Evolutionary conservation across 257 asterid species (phyloP).

Genomic region (Scutellaria barbata): DNA sequence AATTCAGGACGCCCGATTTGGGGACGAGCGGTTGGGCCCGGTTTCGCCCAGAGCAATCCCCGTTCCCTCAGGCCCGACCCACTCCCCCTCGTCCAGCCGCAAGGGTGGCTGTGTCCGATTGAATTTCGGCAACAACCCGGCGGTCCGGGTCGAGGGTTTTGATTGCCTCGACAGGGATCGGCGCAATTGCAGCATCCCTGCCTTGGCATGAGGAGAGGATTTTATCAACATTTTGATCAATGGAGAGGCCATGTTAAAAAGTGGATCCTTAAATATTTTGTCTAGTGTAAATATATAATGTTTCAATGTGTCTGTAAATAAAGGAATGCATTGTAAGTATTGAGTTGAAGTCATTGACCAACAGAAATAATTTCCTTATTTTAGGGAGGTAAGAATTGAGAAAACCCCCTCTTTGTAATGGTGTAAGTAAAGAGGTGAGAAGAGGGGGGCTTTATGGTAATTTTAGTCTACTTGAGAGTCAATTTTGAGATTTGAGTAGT

Average conservation of each 20-base stretch:
- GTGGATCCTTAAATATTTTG: slow-evolving; percentile 34
- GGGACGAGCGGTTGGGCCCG: slow-evolving; percentile 60
- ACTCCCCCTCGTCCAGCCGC: slow-evolving; percentile 63
- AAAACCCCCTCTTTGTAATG: slow-evolving; percentile 41
- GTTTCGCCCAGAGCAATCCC: slow-evolving; percentile 73
- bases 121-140: slow-evolving; percentile 87
- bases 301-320: slow-evolving; percentile 51
- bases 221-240: slow-evolving; percentile 27
- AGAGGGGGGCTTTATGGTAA: slow-evolving; percentile 27
- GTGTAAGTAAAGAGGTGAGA: slow-evolving; percentile 53
- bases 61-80: slow-evolving; percentile 53
- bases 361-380: slow-evolving; percentile 40
- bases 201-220: slow-evolving; percentile 58
- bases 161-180: slow-evolving; percentile 93
- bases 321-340: slow-evolving; percentile 48
- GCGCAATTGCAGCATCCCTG: slow-evolving; percentile 89
- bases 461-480: slow-evolving; percentile 42
- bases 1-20: slow-evolving; percentile 87
- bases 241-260: neutral
- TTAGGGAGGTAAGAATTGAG: slow-evolving; percentile 27
- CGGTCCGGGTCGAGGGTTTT: slow-evolving; percentile 89
- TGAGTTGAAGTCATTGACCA: slow-evolving; percentile 47
- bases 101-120: slow-evolving; percentile 79
- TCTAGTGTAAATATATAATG: slow-evolving; percentile 52
- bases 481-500: slow-evolving; percentile 44